Evolutionary conservation across 2,329 filamentous ascomycete genomes (phyloP).

Genomic region (Ophiocordyceps sinensis): DNA sequence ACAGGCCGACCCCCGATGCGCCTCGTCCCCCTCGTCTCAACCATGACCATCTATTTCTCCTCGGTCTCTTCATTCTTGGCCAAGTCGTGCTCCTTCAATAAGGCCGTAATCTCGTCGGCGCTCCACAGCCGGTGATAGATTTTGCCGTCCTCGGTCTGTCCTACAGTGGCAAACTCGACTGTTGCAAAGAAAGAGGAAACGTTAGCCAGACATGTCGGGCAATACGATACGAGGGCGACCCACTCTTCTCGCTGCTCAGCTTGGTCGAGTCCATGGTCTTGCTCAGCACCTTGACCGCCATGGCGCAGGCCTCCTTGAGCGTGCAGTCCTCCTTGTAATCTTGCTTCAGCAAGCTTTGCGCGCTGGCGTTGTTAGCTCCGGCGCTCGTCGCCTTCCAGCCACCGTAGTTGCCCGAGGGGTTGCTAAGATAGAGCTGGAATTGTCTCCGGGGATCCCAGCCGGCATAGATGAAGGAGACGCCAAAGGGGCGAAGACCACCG

Average conservation of each 20-base stretch:
- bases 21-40: neutral
- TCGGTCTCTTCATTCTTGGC: constrained; percentile 71
- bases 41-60: constrained; percentile 34
- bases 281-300: constrained; percentile 97
- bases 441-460: constrained; percentile 92
- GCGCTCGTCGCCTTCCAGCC: constrained; percentile 99
- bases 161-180: constrained; percentile 98
- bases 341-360: constrained; percentile 93
- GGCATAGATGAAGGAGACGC: constrained; percentile 98
- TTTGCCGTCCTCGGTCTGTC: constrained; percentile 85
- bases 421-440: constrained; percentile 98
- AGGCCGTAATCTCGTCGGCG: constrained; percentile 85
- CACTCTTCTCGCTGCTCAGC: constrained; percentile 97
- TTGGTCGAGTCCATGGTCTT: constrained; percentile 99
- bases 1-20: neutral
- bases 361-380: constrained; percentile 94
- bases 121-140: constrained; percentile 98
- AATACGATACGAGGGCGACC: constrained; percentile 16
- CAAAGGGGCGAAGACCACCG: constrained; percentile 93
- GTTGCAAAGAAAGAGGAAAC: neutral
- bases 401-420: constrained; percentile 96
- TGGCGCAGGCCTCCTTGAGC: constrained; percentile 87
- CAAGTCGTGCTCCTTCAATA: constrained; percentile 90
- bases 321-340: constrained; percentile 99
- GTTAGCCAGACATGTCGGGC: neutral